phyloP scores from a whole-genome alignment of 2,329 filamentous ascomycete species.

The Xylariomycetidae sp. region DNA sequence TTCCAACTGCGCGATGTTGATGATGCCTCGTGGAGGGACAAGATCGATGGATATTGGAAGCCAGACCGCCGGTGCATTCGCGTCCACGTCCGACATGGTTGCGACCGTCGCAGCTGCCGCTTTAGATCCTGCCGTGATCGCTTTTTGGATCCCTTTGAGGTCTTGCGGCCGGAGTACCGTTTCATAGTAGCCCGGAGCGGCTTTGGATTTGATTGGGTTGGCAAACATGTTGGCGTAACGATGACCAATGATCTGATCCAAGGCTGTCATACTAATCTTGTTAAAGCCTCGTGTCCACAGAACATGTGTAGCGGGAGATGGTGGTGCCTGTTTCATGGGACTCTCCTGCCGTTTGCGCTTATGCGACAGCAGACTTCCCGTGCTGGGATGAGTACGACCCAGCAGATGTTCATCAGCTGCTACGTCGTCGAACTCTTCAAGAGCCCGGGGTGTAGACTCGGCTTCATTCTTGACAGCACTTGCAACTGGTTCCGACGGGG shows the following conservation, averaged over 20 bases:
- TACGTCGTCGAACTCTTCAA: constrained; percentile 51
- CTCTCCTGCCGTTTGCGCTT: constrained; percentile 56
- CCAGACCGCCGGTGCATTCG: constrained; percentile 50
- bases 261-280: constrained; percentile 63
- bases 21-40: constrained; percentile 79
- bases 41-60: constrained; percentile 70
- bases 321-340: constrained; percentile 39
- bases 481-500: constrained; percentile 35
- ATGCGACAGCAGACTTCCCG: constrained; percentile 29
- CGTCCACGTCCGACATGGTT: constrained; percentile 54
- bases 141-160: constrained; percentile 69
- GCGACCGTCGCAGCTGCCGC: constrained; percentile 46
- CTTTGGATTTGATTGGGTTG: constrained; percentile 65
- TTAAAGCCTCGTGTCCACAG: constrained; percentile 71
- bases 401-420: constrained; percentile 47
- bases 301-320: constrained; percentile 58
- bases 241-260: constrained; percentile 72
- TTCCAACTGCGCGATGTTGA: constrained; percentile 89
- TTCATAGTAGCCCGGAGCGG: constrained; percentile 69
- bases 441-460: constrained; percentile 46
- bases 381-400: constrained; percentile 30
- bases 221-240: constrained; percentile 76
- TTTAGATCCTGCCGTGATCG: constrained; percentile 33
- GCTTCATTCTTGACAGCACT: constrained; percentile 54
- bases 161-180: constrained; percentile 71